A percentile compares a stretch with the other conserved stretches of the same genome.
Evolutionary conservation across 495 filamentous ascomycete species (phyloP).

Genomic region (Penicillium cosmopolitanum): DNA sequence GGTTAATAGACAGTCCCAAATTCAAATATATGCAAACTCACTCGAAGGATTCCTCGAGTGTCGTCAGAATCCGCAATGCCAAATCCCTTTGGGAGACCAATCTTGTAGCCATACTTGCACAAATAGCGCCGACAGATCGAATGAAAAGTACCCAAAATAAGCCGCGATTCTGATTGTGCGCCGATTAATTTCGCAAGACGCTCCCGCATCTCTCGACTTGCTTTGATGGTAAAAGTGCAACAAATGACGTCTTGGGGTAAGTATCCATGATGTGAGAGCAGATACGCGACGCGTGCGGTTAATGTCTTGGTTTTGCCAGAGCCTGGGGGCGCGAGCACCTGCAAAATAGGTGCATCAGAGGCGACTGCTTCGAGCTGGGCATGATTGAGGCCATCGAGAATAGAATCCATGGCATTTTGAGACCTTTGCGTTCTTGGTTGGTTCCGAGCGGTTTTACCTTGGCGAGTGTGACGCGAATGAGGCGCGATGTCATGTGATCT

Average conservation of each 20-base stretch:
- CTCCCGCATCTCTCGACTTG: constrained; percentile 93
- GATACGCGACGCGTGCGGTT: constrained; percentile 90
- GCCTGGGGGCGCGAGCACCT: constrained; percentile 86
- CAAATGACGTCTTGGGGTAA: constrained; percentile 93
- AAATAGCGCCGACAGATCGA: constrained; percentile 89
- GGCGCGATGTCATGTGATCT: constrained; percentile 39
- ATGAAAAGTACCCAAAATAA: constrained; percentile 95
- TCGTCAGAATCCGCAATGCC: constrained; percentile 91
- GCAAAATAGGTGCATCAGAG: constrained; percentile 75
- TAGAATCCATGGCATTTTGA: constrained; percentile 44
- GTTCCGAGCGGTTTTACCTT: background rate
- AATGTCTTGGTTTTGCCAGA: constrained; percentile 97
- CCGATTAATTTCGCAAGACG: constrained; percentile 80
- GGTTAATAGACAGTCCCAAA: background rate
- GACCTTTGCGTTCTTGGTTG: constrained; percentile 1
- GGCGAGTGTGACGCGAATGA: constrained; percentile 22
- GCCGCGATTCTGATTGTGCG: constrained; percentile 71
- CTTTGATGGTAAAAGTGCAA: constrained; percentile 97
- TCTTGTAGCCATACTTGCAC: constrained; percentile 79
- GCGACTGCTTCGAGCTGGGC: constrained; percentile 87
- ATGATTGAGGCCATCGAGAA: constrained; percentile 78
- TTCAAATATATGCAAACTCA: constrained; percentile 22
- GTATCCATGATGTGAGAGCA: constrained; percentile 77
- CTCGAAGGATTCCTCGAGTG: constrained; percentile 69
- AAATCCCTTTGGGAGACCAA: constrained; percentile 82